Evolutionary conservation across 179 eudicot species (phyloP).

Genomic region (Heliamphora pulchella): DNA sequence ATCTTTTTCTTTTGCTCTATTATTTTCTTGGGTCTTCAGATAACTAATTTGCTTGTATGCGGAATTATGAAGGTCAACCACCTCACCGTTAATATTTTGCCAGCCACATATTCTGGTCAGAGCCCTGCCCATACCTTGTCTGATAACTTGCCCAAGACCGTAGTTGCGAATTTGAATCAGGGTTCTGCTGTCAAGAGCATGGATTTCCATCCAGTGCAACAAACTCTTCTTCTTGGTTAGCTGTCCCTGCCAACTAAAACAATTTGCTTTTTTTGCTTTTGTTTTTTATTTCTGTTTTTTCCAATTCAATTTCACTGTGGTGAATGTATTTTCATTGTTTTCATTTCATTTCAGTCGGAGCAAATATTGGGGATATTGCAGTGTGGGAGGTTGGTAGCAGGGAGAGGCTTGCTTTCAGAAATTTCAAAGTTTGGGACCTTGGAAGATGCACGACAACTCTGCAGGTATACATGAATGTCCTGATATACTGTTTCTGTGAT

Average conservation of each 20-base stretch:
- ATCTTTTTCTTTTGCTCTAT: background rate
- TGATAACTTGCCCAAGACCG: slow-evolving; percentile 72
- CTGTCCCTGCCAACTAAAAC: background rate
- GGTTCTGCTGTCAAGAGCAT: slow-evolving; percentile 90
- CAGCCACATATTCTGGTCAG: slow-evolving; percentile 65
- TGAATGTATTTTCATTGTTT: background rate
- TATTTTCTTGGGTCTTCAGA: background rate
- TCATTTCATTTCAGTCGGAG: slow-evolving; percentile 53
- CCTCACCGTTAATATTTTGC: slow-evolving; percentile 63
- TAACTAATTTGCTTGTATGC: background rate
- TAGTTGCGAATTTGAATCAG: slow-evolving; percentile 58
- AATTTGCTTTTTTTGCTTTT: background rate
- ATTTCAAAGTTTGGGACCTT: slow-evolving; percentile 87
- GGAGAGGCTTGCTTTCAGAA: slow-evolving; percentile 55
- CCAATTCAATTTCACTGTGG: background rate
- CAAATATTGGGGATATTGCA: slow-evolving; percentile 73
- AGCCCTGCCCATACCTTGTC: slow-evolving; percentile 51
- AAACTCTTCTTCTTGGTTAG: slow-evolving; percentile 68
- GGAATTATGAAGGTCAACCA: slow-evolving; percentile 39
- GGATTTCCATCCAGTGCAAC: slow-evolving; percentile 81
- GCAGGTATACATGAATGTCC: slow-evolving; percentile 46
- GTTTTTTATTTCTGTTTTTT: background rate
- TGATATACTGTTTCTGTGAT: background rate
- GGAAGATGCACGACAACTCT: slow-evolving; percentile 61
- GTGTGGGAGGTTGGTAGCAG: slow-evolving; percentile 81